Conservation (phyloP, 1,139 yeast species). For the Kodamaea plutei region DNA sequence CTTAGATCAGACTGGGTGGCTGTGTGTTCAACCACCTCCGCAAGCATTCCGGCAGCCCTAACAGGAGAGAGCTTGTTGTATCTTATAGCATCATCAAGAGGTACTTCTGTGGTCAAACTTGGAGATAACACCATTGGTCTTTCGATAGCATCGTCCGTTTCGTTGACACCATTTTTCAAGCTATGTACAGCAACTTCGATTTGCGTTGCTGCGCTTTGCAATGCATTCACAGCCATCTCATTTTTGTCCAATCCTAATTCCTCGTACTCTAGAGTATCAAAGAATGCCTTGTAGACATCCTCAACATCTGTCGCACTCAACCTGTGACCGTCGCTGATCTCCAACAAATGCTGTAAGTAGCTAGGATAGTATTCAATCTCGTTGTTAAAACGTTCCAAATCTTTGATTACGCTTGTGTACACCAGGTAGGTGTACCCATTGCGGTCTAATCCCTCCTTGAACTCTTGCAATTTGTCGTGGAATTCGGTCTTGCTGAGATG, state of each 20-base stretch:
- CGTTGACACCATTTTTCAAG: not conserved
- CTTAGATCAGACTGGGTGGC: too few relatives aligned
- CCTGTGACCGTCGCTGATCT: constrained; percentile 1
- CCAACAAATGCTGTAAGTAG: constrained; percentile 19
- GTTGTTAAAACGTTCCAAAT: constrained; percentile 16
- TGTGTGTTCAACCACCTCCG: too few relatives aligned
- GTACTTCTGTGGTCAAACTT: too few relatives aligned
- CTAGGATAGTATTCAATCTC: constrained; percentile 22
- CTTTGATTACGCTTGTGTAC: constrained; percentile 12
- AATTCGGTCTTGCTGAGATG: constrained; percentile 11
- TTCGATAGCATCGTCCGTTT: not conserved
- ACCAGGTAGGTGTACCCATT: constrained; percentile 13
- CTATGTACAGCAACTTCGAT: constrained; percentile 4
- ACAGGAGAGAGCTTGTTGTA: too few relatives aligned
- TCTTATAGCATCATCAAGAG: too few relatives aligned
- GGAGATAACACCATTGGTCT: too few relatives aligned
- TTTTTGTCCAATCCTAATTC: constrained; percentile 3
- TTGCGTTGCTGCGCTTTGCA: constrained; percentile 3
- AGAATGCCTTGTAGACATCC: constrained; percentile 18
- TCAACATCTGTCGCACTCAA: constrained; percentile 14
- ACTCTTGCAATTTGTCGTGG: constrained; percentile 10
- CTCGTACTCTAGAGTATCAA: constrained; percentile 17
- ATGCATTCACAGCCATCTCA: constrained; percentile 2
- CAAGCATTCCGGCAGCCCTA: constrained; percentile 7
- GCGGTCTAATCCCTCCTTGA: constrained; percentile 8